Evolutionary conservation across 306 rosid species (phyloP).

Genomic region (Rubus idaeus): DNA sequence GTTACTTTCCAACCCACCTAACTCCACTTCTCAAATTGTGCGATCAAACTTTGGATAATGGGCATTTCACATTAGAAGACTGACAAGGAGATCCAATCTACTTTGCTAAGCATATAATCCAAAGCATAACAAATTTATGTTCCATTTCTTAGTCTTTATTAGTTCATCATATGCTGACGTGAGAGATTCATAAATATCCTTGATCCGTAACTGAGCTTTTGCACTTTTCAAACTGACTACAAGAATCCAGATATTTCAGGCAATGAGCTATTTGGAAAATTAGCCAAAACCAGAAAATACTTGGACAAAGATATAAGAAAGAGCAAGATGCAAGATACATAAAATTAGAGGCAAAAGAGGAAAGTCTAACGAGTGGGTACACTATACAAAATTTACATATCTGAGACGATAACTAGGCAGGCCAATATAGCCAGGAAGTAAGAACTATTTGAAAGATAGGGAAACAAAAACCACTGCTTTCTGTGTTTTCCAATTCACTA

Average conservation of each 20-base stretch:
- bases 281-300: not conserved
- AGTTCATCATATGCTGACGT: no score
- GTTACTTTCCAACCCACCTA: slow-evolving; percentile 11
- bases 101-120: not conserved
- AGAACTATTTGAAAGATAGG: slow-evolving; percentile 3
- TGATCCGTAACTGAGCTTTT: not conserved
- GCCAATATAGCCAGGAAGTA: slow-evolving; percentile 25
- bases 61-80: slow-evolving; percentile 12
- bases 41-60: slow-evolving; percentile 1
- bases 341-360: not conserved
- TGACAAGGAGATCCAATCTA: not conserved
- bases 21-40: slow-evolving; percentile 10
- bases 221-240: slow-evolving; percentile 1
- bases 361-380: not conserved
- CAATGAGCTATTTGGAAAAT: not conserved
- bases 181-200: not conserved
- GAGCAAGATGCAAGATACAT: not conserved
- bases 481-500: not conserved
- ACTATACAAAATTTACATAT: slow-evolving; percentile 30
- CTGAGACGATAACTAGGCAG: slow-evolving; percentile 16
- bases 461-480: slow-evolving; percentile 11
- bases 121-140: not conserved
- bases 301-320: not conserved
- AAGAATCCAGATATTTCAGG: not conserved
- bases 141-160: no score